Percentiles rank a stretch among this genome's conserved stretches.
Evolutionary conservation across 1,284 basidiomycete genomes (phyloP).

Genomic region (Ceratobasidium sp.): DNA sequence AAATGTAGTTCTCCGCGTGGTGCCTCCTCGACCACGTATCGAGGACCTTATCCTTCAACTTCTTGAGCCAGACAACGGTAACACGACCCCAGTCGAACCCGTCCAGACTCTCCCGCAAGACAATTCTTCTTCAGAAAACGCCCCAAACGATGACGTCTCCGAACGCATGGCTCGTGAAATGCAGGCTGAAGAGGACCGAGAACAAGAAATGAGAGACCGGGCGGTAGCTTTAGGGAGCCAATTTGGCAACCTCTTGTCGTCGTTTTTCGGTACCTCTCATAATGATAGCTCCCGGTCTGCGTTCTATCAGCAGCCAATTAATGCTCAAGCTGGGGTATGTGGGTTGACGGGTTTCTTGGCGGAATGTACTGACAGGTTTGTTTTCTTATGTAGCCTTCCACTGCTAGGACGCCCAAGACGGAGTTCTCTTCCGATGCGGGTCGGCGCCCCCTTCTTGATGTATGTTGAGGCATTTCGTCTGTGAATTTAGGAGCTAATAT

Average conservation of each 20-base stretch:
- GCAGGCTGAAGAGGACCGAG: slow-evolving; percentile 27
- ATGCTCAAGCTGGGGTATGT: slow-evolving; percentile 34
- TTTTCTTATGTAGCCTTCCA: slow-evolving; percentile 14
- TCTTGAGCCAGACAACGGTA: neutral
- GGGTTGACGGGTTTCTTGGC: neutral
- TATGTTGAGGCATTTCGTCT: neutral
- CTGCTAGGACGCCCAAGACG: neutral
- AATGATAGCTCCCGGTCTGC: neutral
- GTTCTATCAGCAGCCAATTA: neutral
- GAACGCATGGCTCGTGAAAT: slow-evolving; percentile 38
- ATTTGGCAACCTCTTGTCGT: slow-evolving; percentile 25
- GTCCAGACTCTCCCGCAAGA: neutral
- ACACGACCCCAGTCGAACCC: neutral
- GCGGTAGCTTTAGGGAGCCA: slow-evolving; percentile 1
- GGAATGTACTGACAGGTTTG: neutral
- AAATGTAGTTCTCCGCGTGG: slow-evolving; percentile 20
- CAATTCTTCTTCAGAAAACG: neutral
- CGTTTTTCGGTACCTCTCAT: neutral
- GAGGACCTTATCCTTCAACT: slow-evolving; percentile 29
- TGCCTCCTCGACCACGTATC: slow-evolving; percentile 11
- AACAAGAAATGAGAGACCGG: slow-evolving; percentile 27
- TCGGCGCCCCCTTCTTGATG: neutral
- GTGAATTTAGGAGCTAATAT: neutral
- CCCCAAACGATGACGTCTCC: slow-evolving; percentile 22
- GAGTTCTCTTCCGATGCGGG: neutral